Evolutionary conservation across 2,329 filamentous ascomycete species (phyloP).

Genomic region (Zymoseptoria brevis): DNA sequence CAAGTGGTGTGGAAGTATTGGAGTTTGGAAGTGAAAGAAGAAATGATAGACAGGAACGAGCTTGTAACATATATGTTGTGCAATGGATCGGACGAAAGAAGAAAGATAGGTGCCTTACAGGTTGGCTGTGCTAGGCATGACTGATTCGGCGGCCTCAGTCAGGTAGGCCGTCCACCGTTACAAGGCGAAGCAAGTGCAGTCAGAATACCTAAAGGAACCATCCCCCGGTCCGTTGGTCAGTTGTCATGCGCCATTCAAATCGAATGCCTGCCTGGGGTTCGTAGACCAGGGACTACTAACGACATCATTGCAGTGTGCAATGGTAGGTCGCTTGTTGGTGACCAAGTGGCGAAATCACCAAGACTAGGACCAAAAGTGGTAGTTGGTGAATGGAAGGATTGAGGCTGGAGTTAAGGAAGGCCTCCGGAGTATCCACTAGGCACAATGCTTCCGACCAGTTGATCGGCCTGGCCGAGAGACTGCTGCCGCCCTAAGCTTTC

Average conservation of each 20-base stretch:
- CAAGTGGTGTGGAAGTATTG: not conserved
- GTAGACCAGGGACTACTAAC: not conserved
- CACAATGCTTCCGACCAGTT: not conserved
- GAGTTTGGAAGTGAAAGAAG: not conserved
- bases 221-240: not conserved
- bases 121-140: not conserved
- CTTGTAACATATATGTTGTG: not conserved
- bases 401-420: not conserved
- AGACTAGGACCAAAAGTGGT: not conserved
- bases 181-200: not conserved
- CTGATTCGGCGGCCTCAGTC: not conserved
- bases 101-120: not conserved
- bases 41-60: not conserved
- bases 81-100: not conserved
- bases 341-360: not conserved
- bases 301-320: not conserved
- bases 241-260: not conserved
- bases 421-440: not conserved
- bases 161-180: not conserved
- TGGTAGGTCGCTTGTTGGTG: not conserved
- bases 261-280: not conserved
- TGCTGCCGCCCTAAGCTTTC: not conserved
- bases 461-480: not conserved
- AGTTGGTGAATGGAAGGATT: not conserved
- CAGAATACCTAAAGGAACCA: not conserved